Evolutionary conservation across 768 basidiomycete genomes (phyloP).

Genomic region (Mycena leptocephala): DNA sequence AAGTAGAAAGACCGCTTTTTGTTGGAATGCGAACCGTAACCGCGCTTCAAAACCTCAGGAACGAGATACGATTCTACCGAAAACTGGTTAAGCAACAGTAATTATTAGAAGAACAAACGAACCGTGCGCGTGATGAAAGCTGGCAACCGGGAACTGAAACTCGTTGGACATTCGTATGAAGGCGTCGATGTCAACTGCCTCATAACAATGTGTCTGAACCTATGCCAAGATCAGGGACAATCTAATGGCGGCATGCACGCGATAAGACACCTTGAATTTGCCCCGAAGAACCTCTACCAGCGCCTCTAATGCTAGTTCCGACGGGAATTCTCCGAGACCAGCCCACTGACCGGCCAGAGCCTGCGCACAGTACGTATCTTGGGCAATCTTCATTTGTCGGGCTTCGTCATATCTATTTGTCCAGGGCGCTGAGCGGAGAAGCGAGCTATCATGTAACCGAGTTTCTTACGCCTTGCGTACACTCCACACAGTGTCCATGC

Average conservation of each 20-base stretch:
- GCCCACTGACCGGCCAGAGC: slow-evolving; percentile 65
- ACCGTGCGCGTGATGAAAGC: slow-evolving; percentile 84
- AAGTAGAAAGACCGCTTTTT: not conserved
- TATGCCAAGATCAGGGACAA: slow-evolving; percentile 40
- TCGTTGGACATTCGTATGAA: slow-evolving; percentile 78
- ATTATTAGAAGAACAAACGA: not conserved
- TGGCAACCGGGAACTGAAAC: slow-evolving; percentile 81
- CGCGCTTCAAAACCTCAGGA: slow-evolving; percentile 83
- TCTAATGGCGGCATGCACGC: not conserved
- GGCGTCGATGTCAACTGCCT: slow-evolving; percentile 80
- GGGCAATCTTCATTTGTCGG: slow-evolving; percentile 71
- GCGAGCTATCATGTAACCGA: slow-evolving; percentile 1
- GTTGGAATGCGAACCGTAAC: slow-evolving; percentile 63
- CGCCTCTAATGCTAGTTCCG: slow-evolving; percentile 82
- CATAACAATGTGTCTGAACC: slow-evolving; percentile 74
- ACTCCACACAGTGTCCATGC: slow-evolving; percentile 79
- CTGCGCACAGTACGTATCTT: slow-evolving; percentile 75
- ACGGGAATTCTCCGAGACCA: slow-evolving; percentile 71
- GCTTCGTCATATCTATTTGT: slow-evolving; percentile 73
- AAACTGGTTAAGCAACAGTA: not conserved
- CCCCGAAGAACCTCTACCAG: slow-evolving; percentile 86
- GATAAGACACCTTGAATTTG: slow-evolving; percentile 71
- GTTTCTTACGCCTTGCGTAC: slow-evolving; percentile 69
- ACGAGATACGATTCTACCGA: slow-evolving; percentile 79
- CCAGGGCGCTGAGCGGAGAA: slow-evolving; percentile 38